phyloP scores from a whole-genome alignment of 352 stramenopile species.

The Pythium rhizo-oryzae region DNA sequence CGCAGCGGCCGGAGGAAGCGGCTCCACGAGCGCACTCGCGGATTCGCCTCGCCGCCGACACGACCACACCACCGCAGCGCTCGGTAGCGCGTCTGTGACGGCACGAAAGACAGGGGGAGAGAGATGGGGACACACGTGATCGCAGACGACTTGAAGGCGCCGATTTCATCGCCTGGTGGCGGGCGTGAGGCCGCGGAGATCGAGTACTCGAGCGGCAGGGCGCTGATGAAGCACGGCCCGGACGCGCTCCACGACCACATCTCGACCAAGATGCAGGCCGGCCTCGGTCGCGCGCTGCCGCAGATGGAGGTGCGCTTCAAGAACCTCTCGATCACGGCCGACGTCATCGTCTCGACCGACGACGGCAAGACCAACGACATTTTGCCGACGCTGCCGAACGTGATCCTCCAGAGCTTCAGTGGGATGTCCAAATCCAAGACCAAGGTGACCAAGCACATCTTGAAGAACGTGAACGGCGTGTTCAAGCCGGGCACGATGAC shows the following conservation, averaged over 20 bases:
- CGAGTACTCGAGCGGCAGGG: slow-evolving; percentile 6
- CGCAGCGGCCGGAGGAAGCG: too few relatives aligned
- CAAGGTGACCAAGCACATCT: slow-evolving; percentile 41
- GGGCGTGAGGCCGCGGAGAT: not conserved
- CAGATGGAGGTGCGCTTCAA: slow-evolving; percentile 65
- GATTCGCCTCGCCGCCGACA: too few relatives aligned
- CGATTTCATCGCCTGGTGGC: not conserved
- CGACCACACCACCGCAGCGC: too few relatives aligned
- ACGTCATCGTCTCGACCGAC: slow-evolving; percentile 43
- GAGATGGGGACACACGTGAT: too few relatives aligned
- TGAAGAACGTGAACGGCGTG: slow-evolving; percentile 41
- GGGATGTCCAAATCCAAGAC: slow-evolving; percentile 39
- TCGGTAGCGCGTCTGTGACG: too few relatives aligned
- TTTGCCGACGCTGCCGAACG: slow-evolving; percentile 53
- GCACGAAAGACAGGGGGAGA: too few relatives aligned
- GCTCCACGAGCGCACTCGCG: too few relatives aligned
- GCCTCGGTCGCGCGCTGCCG: slow-evolving; percentile 44
- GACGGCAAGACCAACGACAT: slow-evolving; percentile 22
- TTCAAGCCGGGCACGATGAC: slow-evolving; percentile 54
- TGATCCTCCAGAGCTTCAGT: slow-evolving; percentile 37
- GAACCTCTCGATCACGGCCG: slow-evolving; percentile 44
- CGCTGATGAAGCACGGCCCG: slow-evolving; percentile 21
- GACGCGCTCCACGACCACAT: slow-evolving; percentile 43
- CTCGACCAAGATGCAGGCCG: slow-evolving; percentile 40
- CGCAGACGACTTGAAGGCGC: too few relatives aligned